Evolutionary conservation across 352 stramenopile species (phyloP), one percentile per base, ranked within the genome.

Genomic region (Phytophthora fragariae): DNA sequence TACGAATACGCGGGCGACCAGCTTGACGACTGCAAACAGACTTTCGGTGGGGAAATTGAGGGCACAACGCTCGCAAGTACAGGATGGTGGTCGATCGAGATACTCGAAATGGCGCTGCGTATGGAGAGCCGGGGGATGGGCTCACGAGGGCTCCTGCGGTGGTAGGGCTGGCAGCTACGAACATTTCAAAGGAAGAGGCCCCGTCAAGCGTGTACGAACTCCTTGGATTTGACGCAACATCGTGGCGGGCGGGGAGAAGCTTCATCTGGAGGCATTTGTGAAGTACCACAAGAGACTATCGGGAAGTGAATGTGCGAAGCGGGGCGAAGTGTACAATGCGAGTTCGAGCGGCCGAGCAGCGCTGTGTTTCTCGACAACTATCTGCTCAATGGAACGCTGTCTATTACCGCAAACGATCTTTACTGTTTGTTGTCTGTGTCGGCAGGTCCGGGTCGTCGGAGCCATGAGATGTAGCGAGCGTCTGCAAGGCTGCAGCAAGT

Each of bases 1-100:
- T 92, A 91, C 54, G 75, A 85, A 9, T 76, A 77, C 7, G 76
- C 70, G 14, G 79, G 79, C 11, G 76, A 81, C 11, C 57, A 75
- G 3, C 74, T 75, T 15, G 60, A 85, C 9, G 73, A 88, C 58
- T 91, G 81, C 50, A 71, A 79, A 24, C 68, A 88, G 57, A 86
- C 89, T 52, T 92, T 91, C 62, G 86, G 86, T 31, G 86, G 86
- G 17, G 75, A 89, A 29, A 83, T 92, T 19, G 68, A 86, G 65
- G 83, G 83, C 65, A 90, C 84, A 15, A 62, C 80, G 68, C 75
- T 93, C 10, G 77, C 83, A 33, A 81, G 80, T 35, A 75, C 84
- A 24, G 80, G 80, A 35, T 89, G 81, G 72, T 93, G 86, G 86
- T 89, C 86, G 31, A 85, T 93, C 55, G 84, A 93, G 75, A 91